Percentiles rank a stretch among this genome's conserved stretches.
phyloP scores from a whole-genome alignment of 306 rosid species.

The Oxytropis ochrocephala region DNA sequence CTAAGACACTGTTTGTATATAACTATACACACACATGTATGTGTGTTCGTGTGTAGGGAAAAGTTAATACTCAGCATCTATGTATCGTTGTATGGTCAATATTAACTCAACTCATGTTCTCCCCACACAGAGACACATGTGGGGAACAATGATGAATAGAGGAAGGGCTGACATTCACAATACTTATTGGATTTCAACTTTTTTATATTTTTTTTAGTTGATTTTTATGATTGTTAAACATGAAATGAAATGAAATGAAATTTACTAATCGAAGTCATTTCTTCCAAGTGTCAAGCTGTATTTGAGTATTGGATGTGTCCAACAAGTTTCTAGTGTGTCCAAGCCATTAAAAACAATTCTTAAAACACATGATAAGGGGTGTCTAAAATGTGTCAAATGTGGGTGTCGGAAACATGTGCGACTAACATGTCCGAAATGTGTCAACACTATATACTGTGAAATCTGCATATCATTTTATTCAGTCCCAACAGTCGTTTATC shows the following conservation, averaged over 20 bases:
- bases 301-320: background rate
- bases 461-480: too few relatives aligned
- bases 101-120: background rate
- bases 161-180: background rate
- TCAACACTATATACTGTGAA: too few relatives aligned
- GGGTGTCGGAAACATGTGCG: background rate
- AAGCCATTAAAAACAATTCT: background rate
- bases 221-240: background rate
- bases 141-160: background rate
- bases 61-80: background rate
- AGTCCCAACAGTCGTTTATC: too few relatives aligned
- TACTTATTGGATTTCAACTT: background rate
- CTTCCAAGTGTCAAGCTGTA: background rate
- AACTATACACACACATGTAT: background rate
- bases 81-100: background rate
- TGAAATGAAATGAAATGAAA: background rate
- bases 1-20: background rate
- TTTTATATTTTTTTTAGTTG: background rate
- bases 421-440: too few relatives aligned
- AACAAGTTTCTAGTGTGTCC: background rate
- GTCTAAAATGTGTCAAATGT: background rate
- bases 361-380: background rate
- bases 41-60: too few relatives aligned
- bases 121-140: too few relatives aligned
- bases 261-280: background rate